These are phyloP conservation scores for Zasmidium cellare DNA, from an alignment of 2,329 filamentous ascomycete genomes.

Conservation along the genomic window DNA sequence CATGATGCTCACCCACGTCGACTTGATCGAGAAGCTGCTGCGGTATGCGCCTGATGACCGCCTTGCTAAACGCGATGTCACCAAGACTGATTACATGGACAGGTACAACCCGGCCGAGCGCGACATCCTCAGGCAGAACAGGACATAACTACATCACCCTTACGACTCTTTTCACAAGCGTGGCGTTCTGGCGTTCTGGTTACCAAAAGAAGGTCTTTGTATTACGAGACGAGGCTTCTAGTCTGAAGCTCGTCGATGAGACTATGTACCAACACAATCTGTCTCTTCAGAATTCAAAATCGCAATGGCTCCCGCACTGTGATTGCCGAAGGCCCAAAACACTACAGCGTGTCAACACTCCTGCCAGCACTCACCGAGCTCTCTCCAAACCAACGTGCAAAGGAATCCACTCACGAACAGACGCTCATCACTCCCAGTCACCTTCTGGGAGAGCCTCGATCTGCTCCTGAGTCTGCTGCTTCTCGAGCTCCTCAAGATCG, in stretches of 20 bases:
- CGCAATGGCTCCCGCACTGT: no score
- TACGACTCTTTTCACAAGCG: not conserved
- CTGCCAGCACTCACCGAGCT: no score
- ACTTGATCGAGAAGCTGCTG: slow-evolving; percentile 96
- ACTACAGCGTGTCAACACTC: no score
- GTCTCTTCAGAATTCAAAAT: no score
- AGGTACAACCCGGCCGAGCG: slow-evolving; percentile 31
- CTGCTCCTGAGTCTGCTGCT: not conserved
- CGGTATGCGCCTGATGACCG: slow-evolving; percentile 60
- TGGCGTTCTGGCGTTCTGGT: not conserved
- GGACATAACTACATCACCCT: not conserved
- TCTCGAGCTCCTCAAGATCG: not conserved
- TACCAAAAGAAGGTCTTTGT: not conserved
- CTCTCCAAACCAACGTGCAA: no score
- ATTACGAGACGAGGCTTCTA: not conserved
- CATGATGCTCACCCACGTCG: slow-evolving; percentile 99
- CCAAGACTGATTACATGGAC: not conserved
- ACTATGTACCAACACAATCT: no score
- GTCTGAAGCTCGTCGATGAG: not conserved
- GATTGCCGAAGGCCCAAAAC: no score
- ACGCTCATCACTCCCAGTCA: no score
- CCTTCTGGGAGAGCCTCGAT: no score
- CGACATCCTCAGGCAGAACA: slow-evolving; percentile 31
- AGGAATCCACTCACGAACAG: no score
- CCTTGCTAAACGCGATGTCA: not conserved